Percentiles rank a stretch among this genome's conserved stretches.
Evolutionary conservation across 2,329 filamentous ascomycete genomes (phyloP).

Genomic region (Neurospora sp.): DNA sequence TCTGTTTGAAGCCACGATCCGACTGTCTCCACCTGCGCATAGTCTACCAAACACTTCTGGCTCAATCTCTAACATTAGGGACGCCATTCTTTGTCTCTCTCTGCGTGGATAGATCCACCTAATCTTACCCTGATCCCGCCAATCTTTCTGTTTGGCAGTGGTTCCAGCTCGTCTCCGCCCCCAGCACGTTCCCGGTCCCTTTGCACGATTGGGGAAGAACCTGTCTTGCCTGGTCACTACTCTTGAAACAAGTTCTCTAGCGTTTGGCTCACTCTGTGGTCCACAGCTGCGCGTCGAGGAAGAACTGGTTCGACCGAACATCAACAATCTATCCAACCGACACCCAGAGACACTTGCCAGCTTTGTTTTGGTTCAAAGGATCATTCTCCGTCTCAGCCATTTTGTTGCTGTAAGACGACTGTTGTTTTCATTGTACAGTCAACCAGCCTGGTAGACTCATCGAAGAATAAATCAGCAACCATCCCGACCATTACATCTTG

Average conservation of each 20-base stretch:
- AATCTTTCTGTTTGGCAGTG: conserved; percentile 3
- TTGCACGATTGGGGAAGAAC: not conserved
- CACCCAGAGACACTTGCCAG: not conserved
- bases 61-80: conserved; percentile 9
- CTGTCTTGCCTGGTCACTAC: not conserved
- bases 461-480: conserved; percentile 4
- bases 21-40: conserved; percentile 10
- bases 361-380: not conserved
- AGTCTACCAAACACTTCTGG: conserved; percentile 6
- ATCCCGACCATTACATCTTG: not conserved
- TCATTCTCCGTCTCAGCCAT: not conserved
- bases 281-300: conserved; percentile 18
- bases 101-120: conserved; percentile 6
- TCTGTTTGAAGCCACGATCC: conserved; percentile 15
- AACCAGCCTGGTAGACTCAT: not conserved
- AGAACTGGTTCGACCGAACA: conserved; percentile 13
- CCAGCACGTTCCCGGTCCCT: conserved; percentile 7
- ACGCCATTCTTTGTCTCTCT: conserved; percentile 11
- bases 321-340: not conserved
- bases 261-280: not conserved
- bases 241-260: not conserved
- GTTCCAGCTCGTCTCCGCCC: conserved; percentile 4
- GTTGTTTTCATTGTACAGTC: not conserved
- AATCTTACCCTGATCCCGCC: conserved; percentile 1
- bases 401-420: not conserved